Conservation (phyloP, 352 stramenopile species). For the Aphanomyces cochlioides region DNA sequence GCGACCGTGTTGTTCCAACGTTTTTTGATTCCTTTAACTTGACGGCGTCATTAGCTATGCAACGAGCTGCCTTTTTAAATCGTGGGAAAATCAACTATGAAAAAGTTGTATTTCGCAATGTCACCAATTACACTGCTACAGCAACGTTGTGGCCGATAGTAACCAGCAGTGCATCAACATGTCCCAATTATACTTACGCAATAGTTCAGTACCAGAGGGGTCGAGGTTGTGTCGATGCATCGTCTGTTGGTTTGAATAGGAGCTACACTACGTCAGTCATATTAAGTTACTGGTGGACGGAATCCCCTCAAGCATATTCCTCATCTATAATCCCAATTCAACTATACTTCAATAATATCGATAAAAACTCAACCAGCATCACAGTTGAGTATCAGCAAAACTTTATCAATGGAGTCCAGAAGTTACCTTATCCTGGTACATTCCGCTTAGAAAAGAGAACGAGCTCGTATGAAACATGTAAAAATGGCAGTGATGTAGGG, state of each 20-base stretch:
- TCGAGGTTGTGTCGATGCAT: neutral
- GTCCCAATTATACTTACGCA: neutral
- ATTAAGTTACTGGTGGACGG: slow-evolving; percentile 9
- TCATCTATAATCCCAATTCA: neutral
- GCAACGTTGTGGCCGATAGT: neutral
- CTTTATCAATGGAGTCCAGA: neutral
- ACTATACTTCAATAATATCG: slow-evolving; percentile 19
- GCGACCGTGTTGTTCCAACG: neutral
- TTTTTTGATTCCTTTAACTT: slow-evolving; percentile 11
- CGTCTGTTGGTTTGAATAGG: neutral
- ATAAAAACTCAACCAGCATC: neutral
- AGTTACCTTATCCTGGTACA: neutral
- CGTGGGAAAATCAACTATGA: neutral
- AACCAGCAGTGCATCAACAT: neutral
- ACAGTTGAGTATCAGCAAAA: slow-evolving; percentile 4
- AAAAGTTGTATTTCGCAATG: slow-evolving; percentile 8
- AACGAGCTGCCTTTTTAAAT: slow-evolving; percentile 11
- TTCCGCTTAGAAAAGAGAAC: slow-evolving; percentile 9
- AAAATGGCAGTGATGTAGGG: slow-evolving; percentile 2
- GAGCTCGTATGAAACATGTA: neutral
- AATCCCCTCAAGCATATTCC: slow-evolving; percentile 14
- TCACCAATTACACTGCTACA: neutral
- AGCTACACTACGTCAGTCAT: neutral
- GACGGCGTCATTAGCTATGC: slow-evolving; percentile 3
- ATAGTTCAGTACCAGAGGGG: slow-evolving; percentile 14